phyloP scores from a whole-genome alignment of 2,329 filamentous ascomycete species.

The Boeremia lycopersici region DNA sequence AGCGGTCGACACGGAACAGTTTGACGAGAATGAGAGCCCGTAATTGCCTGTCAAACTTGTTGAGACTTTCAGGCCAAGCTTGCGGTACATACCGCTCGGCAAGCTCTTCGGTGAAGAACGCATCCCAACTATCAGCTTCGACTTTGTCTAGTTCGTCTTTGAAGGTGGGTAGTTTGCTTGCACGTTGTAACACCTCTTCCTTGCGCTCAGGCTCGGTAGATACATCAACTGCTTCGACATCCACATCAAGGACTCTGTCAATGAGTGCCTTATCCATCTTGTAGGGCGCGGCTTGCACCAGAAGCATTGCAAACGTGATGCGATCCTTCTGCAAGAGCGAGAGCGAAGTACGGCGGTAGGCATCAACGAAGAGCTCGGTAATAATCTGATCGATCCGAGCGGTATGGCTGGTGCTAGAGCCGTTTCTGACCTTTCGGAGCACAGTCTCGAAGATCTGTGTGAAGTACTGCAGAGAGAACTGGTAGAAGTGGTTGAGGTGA shows the following conservation, averaged over 20 bases:
- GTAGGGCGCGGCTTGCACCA: slow-evolving; percentile 95
- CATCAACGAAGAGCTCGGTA: slow-evolving; percentile 85
- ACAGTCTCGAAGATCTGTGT: slow-evolving; percentile 96
- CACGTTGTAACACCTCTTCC: slow-evolving; percentile 71
- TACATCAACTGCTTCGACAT: slow-evolving; percentile 76
- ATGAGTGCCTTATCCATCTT: slow-evolving; percentile 91
- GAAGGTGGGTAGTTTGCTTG: slow-evolving; percentile 73
- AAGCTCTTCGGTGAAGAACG: slow-evolving; percentile 82
- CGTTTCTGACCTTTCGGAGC: slow-evolving; percentile 76
- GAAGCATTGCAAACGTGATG: slow-evolving; percentile 90
- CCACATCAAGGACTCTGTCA: slow-evolving; percentile 82
- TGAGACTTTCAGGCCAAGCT: slow-evolving; percentile 70
- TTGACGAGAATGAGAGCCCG: slow-evolving; percentile 89
- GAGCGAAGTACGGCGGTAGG: slow-evolving; percentile 91
- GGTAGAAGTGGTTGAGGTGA: slow-evolving; percentile 98
- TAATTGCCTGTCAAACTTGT: slow-evolving; percentile 75
- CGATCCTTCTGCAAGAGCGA: slow-evolving; percentile 92
- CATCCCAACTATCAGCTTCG: slow-evolving; percentile 71
- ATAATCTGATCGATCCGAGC: slow-evolving; percentile 87
- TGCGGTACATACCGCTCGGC: slow-evolving; percentile 83
- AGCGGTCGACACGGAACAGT: slow-evolving; percentile 91
- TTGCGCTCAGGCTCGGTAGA: slow-evolving; percentile 69
- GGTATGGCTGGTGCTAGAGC: slow-evolving; percentile 76
- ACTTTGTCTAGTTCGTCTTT: slow-evolving; percentile 73
- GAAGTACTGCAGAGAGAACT: slow-evolving; percentile 98